Conservation (phyloP, 139 green algal genomes). For the Zygnema cylindricum region DNA sequence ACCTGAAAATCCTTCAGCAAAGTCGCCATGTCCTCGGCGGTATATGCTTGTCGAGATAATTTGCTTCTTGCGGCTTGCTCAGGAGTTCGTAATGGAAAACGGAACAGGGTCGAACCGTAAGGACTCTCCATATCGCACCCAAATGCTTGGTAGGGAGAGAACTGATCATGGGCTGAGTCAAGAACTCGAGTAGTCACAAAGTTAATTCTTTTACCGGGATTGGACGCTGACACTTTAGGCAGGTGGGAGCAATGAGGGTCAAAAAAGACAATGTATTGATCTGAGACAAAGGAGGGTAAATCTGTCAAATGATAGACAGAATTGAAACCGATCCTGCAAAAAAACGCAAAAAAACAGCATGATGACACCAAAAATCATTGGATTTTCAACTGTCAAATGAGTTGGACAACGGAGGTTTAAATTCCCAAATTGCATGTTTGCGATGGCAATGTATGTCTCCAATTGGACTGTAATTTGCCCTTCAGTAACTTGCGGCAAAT, state of each 20-base stretch:
- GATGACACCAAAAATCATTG: too few relatives aligned
- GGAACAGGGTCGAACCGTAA: conserved; percentile 77
- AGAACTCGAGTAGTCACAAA: conserved; percentile 65
- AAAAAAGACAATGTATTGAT: conserved; percentile 74
- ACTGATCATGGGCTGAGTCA: conserved; percentile 64
- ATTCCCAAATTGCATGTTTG: too few relatives aligned
- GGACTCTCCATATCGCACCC: conserved; percentile 64
- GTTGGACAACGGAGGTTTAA: too few relatives aligned
- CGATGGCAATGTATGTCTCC: too few relatives aligned
- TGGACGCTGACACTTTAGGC: conserved; percentile 50
- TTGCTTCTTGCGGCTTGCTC: conserved; percentile 53
- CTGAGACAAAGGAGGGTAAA: conserved; percentile 75
- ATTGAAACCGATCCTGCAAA: conserved; percentile 82
- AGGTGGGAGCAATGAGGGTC: conserved; percentile 74
- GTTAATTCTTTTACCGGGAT: conserved; percentile 79
- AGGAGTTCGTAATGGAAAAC: conserved; percentile 69
- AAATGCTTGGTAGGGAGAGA: conserved; percentile 64
- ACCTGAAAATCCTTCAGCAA: conserved; percentile 70
- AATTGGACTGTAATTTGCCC: too few relatives aligned
- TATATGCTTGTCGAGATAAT: conserved; percentile 79
- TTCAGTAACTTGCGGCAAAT: too few relatives aligned
- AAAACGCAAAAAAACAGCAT: too few relatives aligned
- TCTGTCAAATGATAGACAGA: conserved; percentile 81
- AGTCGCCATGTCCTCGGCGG: conserved; percentile 54
- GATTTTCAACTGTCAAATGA: too few relatives aligned